Conservation (phyloP, 2,329 filamentous ascomycete species). For the Hymenoscyphus occultus region DNA sequence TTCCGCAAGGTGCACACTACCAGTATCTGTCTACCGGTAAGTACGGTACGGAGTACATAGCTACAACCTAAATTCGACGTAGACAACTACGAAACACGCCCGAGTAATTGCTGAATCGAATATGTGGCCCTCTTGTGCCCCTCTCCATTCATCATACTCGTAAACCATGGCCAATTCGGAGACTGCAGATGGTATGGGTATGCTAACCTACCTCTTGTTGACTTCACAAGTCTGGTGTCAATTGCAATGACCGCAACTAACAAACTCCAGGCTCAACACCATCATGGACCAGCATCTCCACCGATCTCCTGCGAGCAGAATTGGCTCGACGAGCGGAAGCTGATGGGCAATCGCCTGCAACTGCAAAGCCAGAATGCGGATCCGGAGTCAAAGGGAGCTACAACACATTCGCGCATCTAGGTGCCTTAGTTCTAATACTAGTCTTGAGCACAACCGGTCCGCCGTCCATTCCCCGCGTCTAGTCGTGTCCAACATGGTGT, state of each 20-base stretch:
- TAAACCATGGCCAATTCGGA: conserved; percentile 8
- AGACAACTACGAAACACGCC: background rate
- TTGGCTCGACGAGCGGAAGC: conserved; percentile 46
- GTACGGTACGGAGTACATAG: no score
- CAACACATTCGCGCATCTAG: conserved; percentile 54
- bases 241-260: background rate
- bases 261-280: conserved; percentile 16
- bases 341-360: conserved; percentile 17
- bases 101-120: background rate
- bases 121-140: background rate
- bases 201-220: background rate
- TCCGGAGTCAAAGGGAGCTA: conserved; percentile 49
- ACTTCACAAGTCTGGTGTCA: background rate
- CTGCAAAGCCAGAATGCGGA: conserved; percentile 48
- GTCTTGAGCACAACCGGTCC: conserved; percentile 50
- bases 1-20: no score
- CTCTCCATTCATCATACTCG: background rate
- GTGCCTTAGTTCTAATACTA: conserved; percentile 56
- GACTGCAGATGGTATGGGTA: conserved; percentile 5
- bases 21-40: no score
- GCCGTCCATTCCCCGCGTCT: conserved; percentile 7
- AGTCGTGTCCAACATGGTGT: background rate
- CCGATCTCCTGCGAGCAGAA: conserved; percentile 46
- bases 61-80: background rate
- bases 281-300: conserved; percentile 31